Conservation (phyloP, 2,329 filamentous ascomycete genomes). For the Diaporthe vexans region DNA sequence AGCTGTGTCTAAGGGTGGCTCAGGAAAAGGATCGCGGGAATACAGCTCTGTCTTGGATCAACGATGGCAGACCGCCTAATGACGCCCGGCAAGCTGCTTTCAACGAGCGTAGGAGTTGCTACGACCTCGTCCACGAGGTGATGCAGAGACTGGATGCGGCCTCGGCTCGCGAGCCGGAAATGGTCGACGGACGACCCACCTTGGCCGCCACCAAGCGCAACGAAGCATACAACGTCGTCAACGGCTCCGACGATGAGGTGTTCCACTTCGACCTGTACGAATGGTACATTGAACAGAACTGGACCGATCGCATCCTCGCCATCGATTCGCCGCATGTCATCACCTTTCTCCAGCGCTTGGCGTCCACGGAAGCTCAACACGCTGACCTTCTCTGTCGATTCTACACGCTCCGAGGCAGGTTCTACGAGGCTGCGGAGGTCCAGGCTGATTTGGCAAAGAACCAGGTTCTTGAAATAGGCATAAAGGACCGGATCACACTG, state of each 20-base stretch:
- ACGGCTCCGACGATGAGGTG: slow-evolving; percentile 88
- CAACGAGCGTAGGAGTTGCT: slow-evolving; percentile 81
- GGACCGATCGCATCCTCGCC: slow-evolving; percentile 86
- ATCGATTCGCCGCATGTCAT: slow-evolving; percentile 89
- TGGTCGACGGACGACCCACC: slow-evolving; percentile 83
- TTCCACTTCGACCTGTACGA: slow-evolving; percentile 98
- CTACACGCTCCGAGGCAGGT: slow-evolving; percentile 86
- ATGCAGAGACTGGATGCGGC: slow-evolving; percentile 82
- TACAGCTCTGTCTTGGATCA: slow-evolving; percentile 86
- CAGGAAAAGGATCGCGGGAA: slow-evolving; percentile 90
- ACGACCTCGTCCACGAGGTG: slow-evolving; percentile 88
- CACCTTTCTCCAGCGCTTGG: slow-evolving; percentile 85
- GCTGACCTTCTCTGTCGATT: slow-evolving; percentile 95
- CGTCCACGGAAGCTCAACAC: slow-evolving; percentile 78
- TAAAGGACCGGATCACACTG: slow-evolving; percentile 90
- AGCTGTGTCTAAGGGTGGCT: slow-evolving; percentile 86
- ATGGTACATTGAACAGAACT: slow-evolving; percentile 91
- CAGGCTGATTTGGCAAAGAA: slow-evolving; percentile 88
- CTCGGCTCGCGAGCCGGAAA: slow-evolving; percentile 76
- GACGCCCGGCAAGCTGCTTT: slow-evolving; percentile 80
- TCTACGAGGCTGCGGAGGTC: slow-evolving; percentile 88
- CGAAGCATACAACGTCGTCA: slow-evolving; percentile 93
- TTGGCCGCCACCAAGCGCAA: slow-evolving; percentile 82
- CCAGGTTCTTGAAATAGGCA: slow-evolving; percentile 77
- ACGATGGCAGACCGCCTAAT: slow-evolving; percentile 80